A percentile compares a stretch with the other conserved stretches of the same genome.
These are phyloP conservation scores for Podospora pseudoanserina DNA, from an alignment of 495 filamentous ascomycete species.

Conservation along the genomic window DNA sequence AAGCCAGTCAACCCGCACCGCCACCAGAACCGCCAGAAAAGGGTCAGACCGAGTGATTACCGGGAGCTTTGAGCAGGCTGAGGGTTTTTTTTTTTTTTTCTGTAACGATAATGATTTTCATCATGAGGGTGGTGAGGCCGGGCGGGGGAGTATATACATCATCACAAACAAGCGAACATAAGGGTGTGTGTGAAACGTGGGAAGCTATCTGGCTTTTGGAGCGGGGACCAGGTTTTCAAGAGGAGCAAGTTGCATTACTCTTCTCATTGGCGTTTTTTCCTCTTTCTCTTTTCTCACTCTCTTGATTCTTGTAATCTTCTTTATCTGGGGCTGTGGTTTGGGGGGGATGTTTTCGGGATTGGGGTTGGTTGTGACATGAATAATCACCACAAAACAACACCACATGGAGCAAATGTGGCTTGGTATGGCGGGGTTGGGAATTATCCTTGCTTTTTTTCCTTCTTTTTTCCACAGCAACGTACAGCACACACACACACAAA, in stretches of 20 bases:
- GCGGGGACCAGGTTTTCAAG: not conserved
- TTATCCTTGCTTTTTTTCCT: not conserved
- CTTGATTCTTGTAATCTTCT: not conserved
- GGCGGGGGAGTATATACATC: not conserved
- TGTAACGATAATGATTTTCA: not conserved
- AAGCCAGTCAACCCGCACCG: constrained; percentile 95
- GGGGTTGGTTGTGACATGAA: not conserved
- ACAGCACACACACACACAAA: not conserved
- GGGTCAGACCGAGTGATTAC: constrained; percentile 83
- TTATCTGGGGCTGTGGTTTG: not conserved
- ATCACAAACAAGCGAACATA: not conserved
- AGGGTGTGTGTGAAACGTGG: not conserved
- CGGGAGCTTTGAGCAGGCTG: constrained; percentile 60
- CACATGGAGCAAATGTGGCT: not conserved
- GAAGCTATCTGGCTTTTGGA: not conserved
- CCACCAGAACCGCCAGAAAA: constrained; percentile 72
- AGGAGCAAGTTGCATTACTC: not conserved
- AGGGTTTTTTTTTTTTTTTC: not conserved
- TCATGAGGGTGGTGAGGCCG: not conserved
- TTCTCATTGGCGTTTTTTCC: not conserved
- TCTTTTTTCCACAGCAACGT: not conserved
- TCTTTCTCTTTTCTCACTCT: not conserved
- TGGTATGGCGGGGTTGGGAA: not conserved
- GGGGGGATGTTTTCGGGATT: not conserved
- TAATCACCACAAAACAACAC: not conserved